Evolutionary conservation across 2,329 filamentous ascomycete species (phyloP), one percentile per base, ranked within the genome.

Genomic region (Penicillium sp.): DNA sequence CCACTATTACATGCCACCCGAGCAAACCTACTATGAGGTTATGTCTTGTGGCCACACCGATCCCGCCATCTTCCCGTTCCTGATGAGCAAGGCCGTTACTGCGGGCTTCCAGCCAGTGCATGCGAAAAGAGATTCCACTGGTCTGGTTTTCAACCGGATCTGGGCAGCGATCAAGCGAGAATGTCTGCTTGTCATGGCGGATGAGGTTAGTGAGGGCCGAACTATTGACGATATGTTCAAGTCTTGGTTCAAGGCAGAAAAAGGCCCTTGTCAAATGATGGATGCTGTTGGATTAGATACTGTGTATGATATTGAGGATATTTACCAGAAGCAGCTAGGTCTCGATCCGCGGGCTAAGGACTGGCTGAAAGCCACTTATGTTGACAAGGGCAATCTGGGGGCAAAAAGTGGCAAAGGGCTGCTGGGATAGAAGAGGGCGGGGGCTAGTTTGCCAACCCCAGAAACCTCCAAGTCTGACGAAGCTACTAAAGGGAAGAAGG

Each of bases 281-380:
- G 58, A 62, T 50, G 54, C 52, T 9, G 60, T 62, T n/a, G 58
- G 58, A 1, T 48, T 61, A 50, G 60, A 62, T 46, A 62, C 56
- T 13, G 58, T 62, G 42, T 59, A 56, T 54, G 56, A 56, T 51
- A 56, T 62, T 30, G 58, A 62, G 33, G 43, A 40, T 43, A 42
- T 62, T 2, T 61, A 59, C 47, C 26, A 21, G 15, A 13, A 52
- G 27, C 50, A 61, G 33, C 45, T 51, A 13, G 42, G 30, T 7
- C 8, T 46, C 10, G 26, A 56, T 36, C 44, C 49, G 7, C 50
- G 43, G 12, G 54, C 51, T 12, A 55, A 23, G 41, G 36, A 61
- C 37, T 62, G 60, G 58, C 39, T 61, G 21, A 62, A 61, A 46
- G 42, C 45, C 18, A 36, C 39, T 9, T 62, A 55, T 45, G 45